phyloP scores from a whole-genome alignment of 768 basidiomycete genomes.

The Hypholoma fasciculare region DNA sequence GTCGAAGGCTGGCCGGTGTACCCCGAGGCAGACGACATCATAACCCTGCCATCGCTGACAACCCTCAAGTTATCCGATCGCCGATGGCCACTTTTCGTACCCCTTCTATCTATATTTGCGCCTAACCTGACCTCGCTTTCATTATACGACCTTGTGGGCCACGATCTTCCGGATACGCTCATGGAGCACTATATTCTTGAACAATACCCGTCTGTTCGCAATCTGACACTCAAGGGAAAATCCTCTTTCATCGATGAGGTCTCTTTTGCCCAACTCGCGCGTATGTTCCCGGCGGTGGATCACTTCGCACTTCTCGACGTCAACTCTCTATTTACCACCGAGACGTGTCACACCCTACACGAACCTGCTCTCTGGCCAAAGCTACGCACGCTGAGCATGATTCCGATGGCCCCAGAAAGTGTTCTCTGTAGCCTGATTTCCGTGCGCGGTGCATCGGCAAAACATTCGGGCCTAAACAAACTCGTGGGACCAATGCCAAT shows the following conservation, averaged over 20 bases:
- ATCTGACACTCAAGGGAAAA: conserved; percentile 17
- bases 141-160: conserved; percentile 20
- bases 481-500: conserved; percentile 14
- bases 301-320: conserved; percentile 18
- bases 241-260: conserved; percentile 17
- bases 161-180: conserved; percentile 19
- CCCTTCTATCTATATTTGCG: conserved; percentile 22
- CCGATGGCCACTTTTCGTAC: conserved; percentile 20
- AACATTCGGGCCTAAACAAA: conserved; percentile 13
- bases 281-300: conserved; percentile 17
- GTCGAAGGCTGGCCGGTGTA: conserved; percentile 22
- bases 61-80: conserved; percentile 21
- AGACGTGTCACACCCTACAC: conserved; percentile 16
- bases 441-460: conserved; percentile 13
- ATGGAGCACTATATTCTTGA: conserved; percentile 10
- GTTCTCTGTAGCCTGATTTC: conserved; percentile 19
- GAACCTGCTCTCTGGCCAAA: conserved; percentile 18
- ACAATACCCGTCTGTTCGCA: conserved; percentile 19
- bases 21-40: conserved; percentile 14
- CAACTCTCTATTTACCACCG: conserved; percentile 12
- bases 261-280: conserved; percentile 15
- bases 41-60: conserved; percentile 19
- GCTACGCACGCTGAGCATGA: conserved; percentile 19
- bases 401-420: conserved; percentile 17
- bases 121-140: conserved; percentile 18